Evolutionary conservation across 257 asterid species (phyloP).

Genomic region (Solanum ahanhuiri): DNA sequence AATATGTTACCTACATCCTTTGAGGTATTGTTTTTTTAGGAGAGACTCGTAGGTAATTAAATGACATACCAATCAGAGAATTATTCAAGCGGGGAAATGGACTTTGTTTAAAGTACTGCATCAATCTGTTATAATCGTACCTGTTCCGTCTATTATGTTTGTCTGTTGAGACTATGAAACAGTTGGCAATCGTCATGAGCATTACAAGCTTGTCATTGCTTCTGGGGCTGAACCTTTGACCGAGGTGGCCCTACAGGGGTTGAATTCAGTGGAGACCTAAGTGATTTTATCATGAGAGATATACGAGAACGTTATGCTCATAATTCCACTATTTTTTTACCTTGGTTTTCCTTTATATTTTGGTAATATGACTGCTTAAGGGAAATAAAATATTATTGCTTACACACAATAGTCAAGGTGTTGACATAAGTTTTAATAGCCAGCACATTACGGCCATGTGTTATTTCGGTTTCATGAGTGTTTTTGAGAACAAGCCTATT

Average conservation of each 20-base stretch:
- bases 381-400: too few relatives aligned
- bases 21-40: not conserved
- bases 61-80: not conserved
- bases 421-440: too few relatives aligned
- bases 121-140: not conserved
- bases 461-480: too few relatives aligned
- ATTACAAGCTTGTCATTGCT: constrained; percentile 83
- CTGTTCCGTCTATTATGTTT: not conserved
- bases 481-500: too few relatives aligned
- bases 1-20: not conserved
- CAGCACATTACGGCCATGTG: too few relatives aligned
- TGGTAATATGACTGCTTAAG: too few relatives aligned
- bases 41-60: not conserved
- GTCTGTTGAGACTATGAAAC: constrained; percentile 36
- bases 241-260: constrained; percentile 98
- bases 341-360: too few relatives aligned
- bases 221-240: constrained; percentile 86
- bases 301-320: constrained; percentile 63
- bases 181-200: constrained; percentile 22
- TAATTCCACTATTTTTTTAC: not conserved
- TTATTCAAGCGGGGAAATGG: not conserved
- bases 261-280: constrained; percentile 86
- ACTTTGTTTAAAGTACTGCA: not conserved
- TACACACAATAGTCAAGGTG: too few relatives aligned
- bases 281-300: constrained; percentile 87